Base-by-base conservation (phyloP, 768 basidiomycete species). In the Psilocybe cubensis region DNA sequence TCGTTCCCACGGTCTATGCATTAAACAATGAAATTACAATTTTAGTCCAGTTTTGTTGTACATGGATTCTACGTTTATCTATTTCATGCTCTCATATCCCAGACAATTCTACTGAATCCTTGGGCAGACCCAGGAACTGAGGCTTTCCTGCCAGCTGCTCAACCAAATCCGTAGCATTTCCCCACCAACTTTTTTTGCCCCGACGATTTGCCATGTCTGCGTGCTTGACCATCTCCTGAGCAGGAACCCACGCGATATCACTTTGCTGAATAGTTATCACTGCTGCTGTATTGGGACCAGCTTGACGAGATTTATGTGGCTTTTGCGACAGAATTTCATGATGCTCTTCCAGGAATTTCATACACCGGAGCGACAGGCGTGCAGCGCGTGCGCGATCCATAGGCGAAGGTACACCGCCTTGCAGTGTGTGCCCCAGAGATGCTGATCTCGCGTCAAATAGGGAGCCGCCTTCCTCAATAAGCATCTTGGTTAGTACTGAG, bases 351-450 rank as follows among this genome's bases (percentile, higher is more conserved):
- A 98, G 81, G 83, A 97, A 98, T 29, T 86, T 77, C 92, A 99
- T 95, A 76, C 93, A 96, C 64, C 92, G 89, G 60, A 96, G 78
- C 7, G 96, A 87, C 42, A 98, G 83, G 28, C 97, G 89, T 6
- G 91, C 88, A 3, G 94, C 97, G 24, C 94, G 91, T 0, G 90
- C 87, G 49, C 96, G 92, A 75, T 98, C 97, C 65, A 92, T 82
- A 0, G 97, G 97, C 0, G 96, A 97, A 4, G 97, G 97, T 17
- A 94, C 87, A 2, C 95, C 95, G 7, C 97, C 97, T 68, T 99
- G 97, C 2, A 99, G 77, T 4, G 96, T 98, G 76, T 99, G 97
- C 14, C 97, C 97, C 18, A 99, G 85, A 1, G 94, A 91, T n/a
- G 96, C 97, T 18, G 87, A 91, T 46, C 97, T 89, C 18, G 97